These are phyloP conservation scores for Grifola frondosa DNA, from an alignment of 1,284 basidiomycete species.

Conservation along the genomic window DNA sequence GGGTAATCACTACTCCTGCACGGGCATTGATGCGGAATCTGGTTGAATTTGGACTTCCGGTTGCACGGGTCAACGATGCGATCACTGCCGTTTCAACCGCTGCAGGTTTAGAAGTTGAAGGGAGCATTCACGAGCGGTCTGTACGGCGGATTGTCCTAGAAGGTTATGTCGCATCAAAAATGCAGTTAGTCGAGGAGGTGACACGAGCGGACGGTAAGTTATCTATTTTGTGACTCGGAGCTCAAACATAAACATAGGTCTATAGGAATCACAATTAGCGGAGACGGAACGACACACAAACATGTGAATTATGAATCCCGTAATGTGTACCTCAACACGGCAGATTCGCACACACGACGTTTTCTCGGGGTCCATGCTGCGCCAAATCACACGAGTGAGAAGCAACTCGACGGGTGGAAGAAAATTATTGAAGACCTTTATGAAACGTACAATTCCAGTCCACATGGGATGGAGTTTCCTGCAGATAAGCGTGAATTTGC, in stretches of 20 bases:
- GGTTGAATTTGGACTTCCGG: neutral
- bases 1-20: neutral
- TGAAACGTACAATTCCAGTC: slow-evolving; percentile 15
- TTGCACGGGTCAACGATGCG: neutral
- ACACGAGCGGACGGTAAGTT: neutral
- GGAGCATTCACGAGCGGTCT: neutral
- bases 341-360: neutral
- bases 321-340: neutral
- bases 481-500: slow-evolving; percentile 15
- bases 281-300: slow-evolving; percentile 25
- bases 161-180: neutral
- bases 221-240: neutral
- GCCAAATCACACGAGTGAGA: slow-evolving; percentile 25
- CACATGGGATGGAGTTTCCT: neutral
- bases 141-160: neutral
- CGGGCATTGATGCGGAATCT: neutral
- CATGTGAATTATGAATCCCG: slow-evolving; percentile 22
- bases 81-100: neutral
- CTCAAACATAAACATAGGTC: neutral
- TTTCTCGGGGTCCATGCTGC: slow-evolving; percentile 22
- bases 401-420: slow-evolving; percentile 25
- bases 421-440: slow-evolving; percentile 6
- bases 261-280: slow-evolving; percentile 23
- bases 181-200: slow-evolving; percentile 1
- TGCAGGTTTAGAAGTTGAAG: neutral